phyloP scores from a whole-genome alignment of 2,329 filamentous ascomycete genomes.

The Botryotinia calthae region DNA sequence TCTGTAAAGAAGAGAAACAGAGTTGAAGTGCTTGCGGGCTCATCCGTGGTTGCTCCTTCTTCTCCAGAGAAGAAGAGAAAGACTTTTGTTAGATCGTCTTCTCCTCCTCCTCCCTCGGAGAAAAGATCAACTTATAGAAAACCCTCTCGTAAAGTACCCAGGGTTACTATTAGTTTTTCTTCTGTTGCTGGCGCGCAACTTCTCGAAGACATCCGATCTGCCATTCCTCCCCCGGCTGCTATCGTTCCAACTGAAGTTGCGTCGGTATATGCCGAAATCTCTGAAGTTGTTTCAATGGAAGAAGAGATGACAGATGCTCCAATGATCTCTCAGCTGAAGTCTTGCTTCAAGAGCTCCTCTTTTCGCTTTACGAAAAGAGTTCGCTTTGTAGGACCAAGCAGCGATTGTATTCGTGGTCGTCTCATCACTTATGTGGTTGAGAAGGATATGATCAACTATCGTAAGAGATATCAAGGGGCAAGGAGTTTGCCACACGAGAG shows the following conservation, averaged over 20 bases:
- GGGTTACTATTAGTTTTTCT: not conserved
- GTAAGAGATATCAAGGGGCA: not conserved
- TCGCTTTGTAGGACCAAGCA: constrained; percentile 11
- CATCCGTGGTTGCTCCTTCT: not conserved
- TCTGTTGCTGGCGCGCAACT: constrained; percentile 18
- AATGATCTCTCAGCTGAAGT: constrained; percentile 11
- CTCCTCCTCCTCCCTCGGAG: not conserved
- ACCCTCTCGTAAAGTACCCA: not conserved
- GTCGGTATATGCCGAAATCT: constrained; percentile 15
- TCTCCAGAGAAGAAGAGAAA: not conserved
- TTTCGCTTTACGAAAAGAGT: constrained; percentile 14
- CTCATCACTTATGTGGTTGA: not conserved
- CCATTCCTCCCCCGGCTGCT: not conserved
- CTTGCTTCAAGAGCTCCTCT: constrained; percentile 9
- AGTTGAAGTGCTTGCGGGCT: not conserved
- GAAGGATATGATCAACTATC: not conserved
- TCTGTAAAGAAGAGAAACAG: not conserved
- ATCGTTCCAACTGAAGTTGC: constrained; percentile 1
- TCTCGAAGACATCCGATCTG: not conserved
- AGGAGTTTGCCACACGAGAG: not conserved
- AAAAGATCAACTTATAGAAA: not conserved
- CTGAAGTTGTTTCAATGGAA: constrained; percentile 3
- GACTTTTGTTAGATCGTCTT: not conserved
- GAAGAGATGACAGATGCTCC: constrained; percentile 11
- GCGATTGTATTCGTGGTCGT: not conserved